phyloP scores from a whole-genome alignment of 441 rosid species.

The Daphne laureola region DNA sequence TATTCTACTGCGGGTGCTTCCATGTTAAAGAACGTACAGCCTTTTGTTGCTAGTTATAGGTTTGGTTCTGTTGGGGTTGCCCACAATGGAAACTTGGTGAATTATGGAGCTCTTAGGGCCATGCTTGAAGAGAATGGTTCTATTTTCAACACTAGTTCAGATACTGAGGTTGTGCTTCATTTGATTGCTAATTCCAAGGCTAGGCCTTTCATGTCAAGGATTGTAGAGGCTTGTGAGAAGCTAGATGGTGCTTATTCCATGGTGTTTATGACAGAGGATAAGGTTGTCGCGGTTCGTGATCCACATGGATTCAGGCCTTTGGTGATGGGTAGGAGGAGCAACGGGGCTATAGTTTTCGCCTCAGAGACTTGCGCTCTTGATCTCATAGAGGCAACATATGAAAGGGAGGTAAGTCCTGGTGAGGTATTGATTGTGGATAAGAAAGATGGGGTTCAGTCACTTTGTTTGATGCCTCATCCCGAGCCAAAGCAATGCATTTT shows the following conservation, averaged over 20 bases:
- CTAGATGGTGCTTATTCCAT: constrained; percentile 78
- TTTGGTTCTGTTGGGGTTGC: constrained; percentile 83
- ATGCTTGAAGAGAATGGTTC: constrained; percentile 70
- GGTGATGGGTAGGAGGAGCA: constrained; percentile 89
- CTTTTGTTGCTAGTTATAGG: constrained; percentile 75
- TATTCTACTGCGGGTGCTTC: constrained; percentile 80
- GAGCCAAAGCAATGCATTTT: constrained; percentile 81
- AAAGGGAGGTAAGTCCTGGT: constrained; percentile 77
- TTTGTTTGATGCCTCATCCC: constrained; percentile 53
- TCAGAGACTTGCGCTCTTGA: constrained; percentile 89
- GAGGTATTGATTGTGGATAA: constrained; percentile 70
- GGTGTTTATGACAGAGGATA: constrained; percentile 85
- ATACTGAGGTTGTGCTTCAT: constrained; percentile 87
- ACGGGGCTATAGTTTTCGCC: constrained; percentile 76
- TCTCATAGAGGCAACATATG: constrained; percentile 73
- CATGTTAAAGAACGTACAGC: constrained; percentile 87
- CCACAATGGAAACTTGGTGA: constrained; percentile 77
- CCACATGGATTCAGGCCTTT: constrained; percentile 80
- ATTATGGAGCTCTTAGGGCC: constrained; percentile 47
- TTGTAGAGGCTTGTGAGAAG: constrained; percentile 74
- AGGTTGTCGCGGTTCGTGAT: constrained; percentile 84
- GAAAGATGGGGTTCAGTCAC: constrained; percentile 49
- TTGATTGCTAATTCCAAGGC: constrained; percentile 76
- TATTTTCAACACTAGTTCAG: constrained; percentile 72
- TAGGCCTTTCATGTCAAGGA: constrained; percentile 62